Percentiles rank a stretch among this genome's conserved stretches.
Evolutionary conservation across 495 filamentous ascomycete genomes (phyloP).

Genomic region (Hyaloscypha variabilis): DNA sequence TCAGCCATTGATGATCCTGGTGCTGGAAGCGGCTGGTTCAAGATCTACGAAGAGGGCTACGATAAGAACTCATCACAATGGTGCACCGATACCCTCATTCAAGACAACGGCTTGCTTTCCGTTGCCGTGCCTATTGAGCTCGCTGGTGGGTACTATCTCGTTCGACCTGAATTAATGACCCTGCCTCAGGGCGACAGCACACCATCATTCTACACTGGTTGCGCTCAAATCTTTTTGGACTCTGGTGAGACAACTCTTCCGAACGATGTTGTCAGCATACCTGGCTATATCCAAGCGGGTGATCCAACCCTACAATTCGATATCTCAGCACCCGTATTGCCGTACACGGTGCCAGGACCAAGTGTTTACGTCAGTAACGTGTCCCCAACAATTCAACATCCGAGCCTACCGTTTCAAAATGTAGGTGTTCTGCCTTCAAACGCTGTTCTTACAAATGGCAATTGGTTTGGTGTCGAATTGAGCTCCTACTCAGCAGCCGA

Average conservation of each 20-base stretch:
- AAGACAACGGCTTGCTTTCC: slow-evolving; percentile 62
- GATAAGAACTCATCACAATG: slow-evolving; percentile 42
- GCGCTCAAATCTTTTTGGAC: slow-evolving; percentile 68
- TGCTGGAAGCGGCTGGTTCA: slow-evolving; percentile 75
- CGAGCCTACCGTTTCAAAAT: slow-evolving; percentile 24
- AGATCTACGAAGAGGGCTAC: slow-evolving; percentile 72
- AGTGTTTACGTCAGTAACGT: slow-evolving; percentile 38
- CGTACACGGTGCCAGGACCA: slow-evolving; percentile 64
- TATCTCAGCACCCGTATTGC: slow-evolving; percentile 51
- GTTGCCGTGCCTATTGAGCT: slow-evolving; percentile 62
- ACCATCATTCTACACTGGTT: slow-evolving; percentile 62
- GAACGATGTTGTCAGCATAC: slow-evolving; percentile 58
- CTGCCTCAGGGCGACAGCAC: slow-evolving; percentile 62
- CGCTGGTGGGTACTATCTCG: slow-evolving; percentile 65
- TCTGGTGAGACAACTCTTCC: slow-evolving; percentile 46
- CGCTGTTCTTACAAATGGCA: slow-evolving; percentile 66
- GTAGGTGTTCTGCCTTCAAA: slow-evolving; percentile 47
- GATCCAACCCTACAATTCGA: slow-evolving; percentile 62
- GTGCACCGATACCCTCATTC: slow-evolving; percentile 70
- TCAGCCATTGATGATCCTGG: slow-evolving; percentile 43
- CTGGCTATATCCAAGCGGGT: slow-evolving; percentile 56
- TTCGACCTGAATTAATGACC: slow-evolving; percentile 68
- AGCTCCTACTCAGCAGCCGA: slow-evolving; percentile 50
- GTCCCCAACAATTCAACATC: neutral
- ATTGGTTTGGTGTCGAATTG: slow-evolving; percentile 70